These are phyloP conservation scores for Neocallimastix lanati DNA, from an alignment of 192 early-diverging fungal genomes.

Conservation along the genomic window DNA sequence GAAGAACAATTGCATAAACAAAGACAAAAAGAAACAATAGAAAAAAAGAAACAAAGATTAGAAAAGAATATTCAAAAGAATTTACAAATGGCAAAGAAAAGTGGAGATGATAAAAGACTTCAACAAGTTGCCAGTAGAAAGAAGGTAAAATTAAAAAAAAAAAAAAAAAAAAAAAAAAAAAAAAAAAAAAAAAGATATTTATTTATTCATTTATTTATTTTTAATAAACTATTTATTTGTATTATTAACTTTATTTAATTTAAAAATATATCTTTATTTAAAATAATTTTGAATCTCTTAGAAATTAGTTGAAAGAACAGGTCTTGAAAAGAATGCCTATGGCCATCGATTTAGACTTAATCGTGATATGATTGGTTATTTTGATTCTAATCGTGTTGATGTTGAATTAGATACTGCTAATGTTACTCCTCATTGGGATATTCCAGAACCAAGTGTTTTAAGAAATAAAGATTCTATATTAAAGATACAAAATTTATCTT, in stretches of 20 bases:
- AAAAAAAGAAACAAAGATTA: not conserved
- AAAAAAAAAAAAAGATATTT: too few species aligned
- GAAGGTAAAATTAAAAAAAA: slow-evolving; percentile 35
- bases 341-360: not conserved
- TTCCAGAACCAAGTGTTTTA: not conserved
- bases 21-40: slow-evolving; percentile 47
- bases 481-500: not conserved
- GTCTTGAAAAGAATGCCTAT: not conserved
- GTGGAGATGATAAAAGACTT: slow-evolving; percentile 68
- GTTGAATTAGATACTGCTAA: not conserved
- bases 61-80: slow-evolving; percentile 43
- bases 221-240: too few species aligned
- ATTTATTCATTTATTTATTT: too few species aligned
- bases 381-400: not conserved
- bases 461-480: not conserved
- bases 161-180: too few species aligned
- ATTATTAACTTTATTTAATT: too few species aligned
- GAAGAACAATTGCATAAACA: slow-evolving; percentile 43
- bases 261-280: too few species aligned
- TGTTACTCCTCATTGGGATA: not conserved
- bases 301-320: not conserved
- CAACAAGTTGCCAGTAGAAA: slow-evolving; percentile 54
- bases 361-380: not conserved
- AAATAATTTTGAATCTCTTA: too few species aligned
- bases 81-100: slow-evolving; percentile 45